Evolutionary conservation across 306 rosid species (phyloP).

Genomic region (Castanea mollissima): DNA sequence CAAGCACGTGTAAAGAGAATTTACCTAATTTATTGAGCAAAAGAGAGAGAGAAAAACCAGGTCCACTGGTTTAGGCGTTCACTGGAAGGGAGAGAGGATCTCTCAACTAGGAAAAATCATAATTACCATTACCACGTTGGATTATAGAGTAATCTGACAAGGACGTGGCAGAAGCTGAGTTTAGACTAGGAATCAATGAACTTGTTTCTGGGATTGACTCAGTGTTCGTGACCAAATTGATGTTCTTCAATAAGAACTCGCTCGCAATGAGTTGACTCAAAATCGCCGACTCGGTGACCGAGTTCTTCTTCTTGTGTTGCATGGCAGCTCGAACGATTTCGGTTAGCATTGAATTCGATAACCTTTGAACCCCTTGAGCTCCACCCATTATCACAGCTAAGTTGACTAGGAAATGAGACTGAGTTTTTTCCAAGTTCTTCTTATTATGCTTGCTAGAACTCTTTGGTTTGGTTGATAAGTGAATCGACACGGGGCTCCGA

Average conservation of each 20-base stretch:
- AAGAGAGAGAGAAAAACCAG: no score
- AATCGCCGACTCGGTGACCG: constrained; percentile 52
- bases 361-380: constrained; percentile 66
- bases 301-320: constrained; percentile 49
- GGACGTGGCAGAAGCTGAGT: constrained; percentile 30
- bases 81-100: no score
- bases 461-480: constrained; percentile 23
- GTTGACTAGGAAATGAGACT: constrained; percentile 24
- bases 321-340: constrained; percentile 65
- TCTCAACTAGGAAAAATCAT: constrained; percentile 16
- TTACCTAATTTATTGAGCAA: no score
- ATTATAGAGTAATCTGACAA: constrained; percentile 38
- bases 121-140: constrained; percentile 44
- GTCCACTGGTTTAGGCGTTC: no score
- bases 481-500: constrained; percentile 57
- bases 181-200: constrained; percentile 24
- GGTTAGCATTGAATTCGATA: constrained; percentile 44
- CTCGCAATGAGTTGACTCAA: constrained; percentile 59
- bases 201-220: constrained; percentile 62
- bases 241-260: constrained; percentile 39
- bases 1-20: no score
- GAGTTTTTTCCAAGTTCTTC: constrained; percentile 36
- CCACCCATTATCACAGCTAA: constrained; percentile 67
- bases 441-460: constrained; percentile 32
- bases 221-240: constrained; percentile 32